These are phyloP conservation scores for Ophiostoma ulmi DNA, from an alignment of 2,329 filamentous ascomycete genomes.

Conservation along the genomic window DNA sequence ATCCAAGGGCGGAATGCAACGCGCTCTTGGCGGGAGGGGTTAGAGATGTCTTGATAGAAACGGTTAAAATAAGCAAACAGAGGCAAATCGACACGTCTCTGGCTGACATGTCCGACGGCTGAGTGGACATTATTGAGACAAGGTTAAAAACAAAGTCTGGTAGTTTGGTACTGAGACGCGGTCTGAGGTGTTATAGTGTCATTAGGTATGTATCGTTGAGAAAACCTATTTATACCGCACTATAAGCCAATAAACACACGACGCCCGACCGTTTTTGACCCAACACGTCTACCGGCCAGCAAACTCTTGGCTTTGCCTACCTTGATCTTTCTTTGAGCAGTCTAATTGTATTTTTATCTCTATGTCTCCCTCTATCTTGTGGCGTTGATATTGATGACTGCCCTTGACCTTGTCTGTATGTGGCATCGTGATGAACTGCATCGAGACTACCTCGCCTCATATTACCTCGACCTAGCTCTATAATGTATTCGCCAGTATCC, in stretches of 20 bases:
- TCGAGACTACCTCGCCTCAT: not conserved
- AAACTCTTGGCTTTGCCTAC: not conserved
- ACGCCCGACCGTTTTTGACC: not conserved
- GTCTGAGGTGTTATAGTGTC: not conserved
- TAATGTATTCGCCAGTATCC: not conserved
- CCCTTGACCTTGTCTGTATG: not conserved
- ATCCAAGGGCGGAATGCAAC: conserved; percentile 5
- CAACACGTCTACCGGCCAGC: not conserved
- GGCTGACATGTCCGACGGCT: conserved; percentile 3
- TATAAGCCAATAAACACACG: not conserved
- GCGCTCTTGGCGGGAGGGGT: not conserved
- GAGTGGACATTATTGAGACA: not conserved
- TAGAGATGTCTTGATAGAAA: not conserved
- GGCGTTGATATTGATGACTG: not conserved
- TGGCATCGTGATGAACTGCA: not conserved
- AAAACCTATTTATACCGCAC: not conserved
- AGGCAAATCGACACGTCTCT: not conserved
- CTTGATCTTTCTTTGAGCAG: not conserved
- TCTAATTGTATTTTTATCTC: not conserved
- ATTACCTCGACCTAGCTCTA: not conserved
- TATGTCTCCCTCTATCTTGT: not conserved
- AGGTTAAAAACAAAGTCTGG: not conserved
- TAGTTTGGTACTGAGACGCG: not conserved
- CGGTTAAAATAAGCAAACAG: not conserved
- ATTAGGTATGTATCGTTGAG: not conserved